Conservation (phyloP, 75 land plant species). For the Pinus taeda region DNA sequence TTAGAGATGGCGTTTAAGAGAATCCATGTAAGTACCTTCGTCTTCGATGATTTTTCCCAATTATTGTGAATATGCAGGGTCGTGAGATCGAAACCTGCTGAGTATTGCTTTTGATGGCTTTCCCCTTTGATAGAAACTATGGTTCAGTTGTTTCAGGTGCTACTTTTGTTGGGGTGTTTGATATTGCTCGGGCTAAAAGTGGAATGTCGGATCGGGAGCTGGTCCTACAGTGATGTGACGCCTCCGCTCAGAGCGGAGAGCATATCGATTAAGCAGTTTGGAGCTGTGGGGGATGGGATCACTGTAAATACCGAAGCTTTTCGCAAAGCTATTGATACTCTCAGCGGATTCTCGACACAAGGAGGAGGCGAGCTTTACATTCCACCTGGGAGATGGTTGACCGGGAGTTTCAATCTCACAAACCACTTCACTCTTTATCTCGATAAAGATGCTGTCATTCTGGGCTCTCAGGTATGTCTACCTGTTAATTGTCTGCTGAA, state of each 20-base stretch:
- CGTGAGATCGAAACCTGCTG: not conserved
- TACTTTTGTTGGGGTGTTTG: not conserved
- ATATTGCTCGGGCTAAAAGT: not conserved
- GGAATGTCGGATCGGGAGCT: not conserved
- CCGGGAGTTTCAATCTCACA: constrained; percentile 63
- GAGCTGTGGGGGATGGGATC: constrained; percentile 38
- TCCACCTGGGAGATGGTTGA: constrained; percentile 55
- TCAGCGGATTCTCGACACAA: constrained; percentile 18
- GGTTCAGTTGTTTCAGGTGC: not conserved
- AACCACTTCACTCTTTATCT: constrained; percentile 51
- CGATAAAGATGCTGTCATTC: constrained; percentile 44
- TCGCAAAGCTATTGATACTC: constrained; percentile 20
- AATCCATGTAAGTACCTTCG: not conserved
- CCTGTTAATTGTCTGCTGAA: too few relatives aligned
- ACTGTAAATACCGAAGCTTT: constrained; percentile 55
- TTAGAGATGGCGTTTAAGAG: not conserved
- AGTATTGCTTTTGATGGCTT: not conserved
- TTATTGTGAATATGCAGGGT: not conserved
- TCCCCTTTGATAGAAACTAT: not conserved
- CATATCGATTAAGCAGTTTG: constrained; percentile 24
- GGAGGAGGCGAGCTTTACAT: constrained; percentile 50
- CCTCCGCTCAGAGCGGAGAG: constrained; percentile 23
- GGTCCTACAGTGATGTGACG: not conserved
- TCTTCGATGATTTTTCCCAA: not conserved
- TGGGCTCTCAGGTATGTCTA: constrained; percentile 46